Percentiles rank a stretch among this genome's conserved stretches.
These are phyloP conservation scores for Dillenia suffruticosa DNA, from an alignment of 164 flowering plant species.

Conservation along the genomic window DNA sequence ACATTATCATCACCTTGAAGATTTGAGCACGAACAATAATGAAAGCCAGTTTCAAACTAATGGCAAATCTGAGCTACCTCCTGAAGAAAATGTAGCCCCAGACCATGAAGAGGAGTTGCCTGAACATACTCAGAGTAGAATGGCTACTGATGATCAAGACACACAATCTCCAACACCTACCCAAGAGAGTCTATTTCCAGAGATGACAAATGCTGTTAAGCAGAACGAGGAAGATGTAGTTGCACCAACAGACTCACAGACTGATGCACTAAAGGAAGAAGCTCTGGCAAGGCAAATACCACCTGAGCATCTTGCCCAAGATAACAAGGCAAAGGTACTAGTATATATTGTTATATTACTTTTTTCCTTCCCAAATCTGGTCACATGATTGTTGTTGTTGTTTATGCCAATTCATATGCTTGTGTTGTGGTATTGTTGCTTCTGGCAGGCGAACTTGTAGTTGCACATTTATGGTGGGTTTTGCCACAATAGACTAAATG, in stretches of 20 bases:
- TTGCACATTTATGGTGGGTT: too few species aligned
- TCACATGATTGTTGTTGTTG: not conserved
- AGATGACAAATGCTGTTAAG: conserved; percentile 12
- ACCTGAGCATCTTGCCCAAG: conserved; percentile 13
- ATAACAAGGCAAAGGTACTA: conserved; percentile 33
- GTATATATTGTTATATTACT: not conserved
- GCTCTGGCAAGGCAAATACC: conserved; percentile 13
- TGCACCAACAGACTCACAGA: conserved; percentile 12
- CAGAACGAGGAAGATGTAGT: conserved; percentile 21
- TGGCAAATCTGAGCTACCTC: conserved; percentile 10
- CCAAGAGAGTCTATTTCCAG: conserved; percentile 26
- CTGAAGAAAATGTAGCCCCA: conserved; percentile 13
- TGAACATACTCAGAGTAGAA: conserved; percentile 11
- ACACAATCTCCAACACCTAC: conserved; percentile 20
- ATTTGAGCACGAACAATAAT: conserved; percentile 11
- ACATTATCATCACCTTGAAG: conserved; percentile 18
- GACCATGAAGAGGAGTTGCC: conserved; percentile 25
- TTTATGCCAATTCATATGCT: too few species aligned
- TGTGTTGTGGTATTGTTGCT: too few species aligned
- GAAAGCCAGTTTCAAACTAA: conserved; percentile 13
- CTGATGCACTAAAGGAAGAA: conserved; percentile 15
- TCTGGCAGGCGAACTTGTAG: too few species aligned
- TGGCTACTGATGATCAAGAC: conserved; percentile 20
- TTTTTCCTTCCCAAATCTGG: not conserved
- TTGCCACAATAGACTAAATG: too few species aligned